A percentile compares a stretch with the other conserved stretches of the same genome.
phyloP scores from a whole-genome alignment of 129 eudicot genomes.

The Escallonia rubra region DNA sequence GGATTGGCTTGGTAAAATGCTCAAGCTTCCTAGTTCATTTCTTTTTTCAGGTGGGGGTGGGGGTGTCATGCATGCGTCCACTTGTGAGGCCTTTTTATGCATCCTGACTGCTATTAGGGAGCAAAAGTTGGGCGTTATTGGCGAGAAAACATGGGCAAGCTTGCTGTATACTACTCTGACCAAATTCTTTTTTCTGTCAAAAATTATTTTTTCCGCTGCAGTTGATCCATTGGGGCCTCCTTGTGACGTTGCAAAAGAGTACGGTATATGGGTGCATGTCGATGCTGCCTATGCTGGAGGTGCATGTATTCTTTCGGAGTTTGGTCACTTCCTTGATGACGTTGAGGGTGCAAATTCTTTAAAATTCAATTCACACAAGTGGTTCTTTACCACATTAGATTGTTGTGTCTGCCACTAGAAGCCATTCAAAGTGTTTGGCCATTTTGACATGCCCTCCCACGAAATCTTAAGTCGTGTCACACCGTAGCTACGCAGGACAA shows the following conservation, averaged over 20 bases:
- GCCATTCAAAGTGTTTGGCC: too few species aligned
- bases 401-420: too few species aligned
- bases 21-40: conserved; percentile 37
- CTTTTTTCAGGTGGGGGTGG: conserved; percentile 48
- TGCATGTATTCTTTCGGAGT: conserved; percentile 66
- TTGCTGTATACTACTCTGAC: conserved; percentile 47
- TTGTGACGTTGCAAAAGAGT: conserved; percentile 26
- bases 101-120: conserved; percentile 42
- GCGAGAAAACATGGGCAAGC: conserved; percentile 20
- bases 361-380: conserved; percentile 48
- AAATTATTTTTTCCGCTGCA: conserved; percentile 46
- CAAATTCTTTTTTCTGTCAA: conserved; percentile 35
- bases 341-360: conserved; percentile 45
- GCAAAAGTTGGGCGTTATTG: conserved; percentile 17
- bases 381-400: conserved; percentile 45
- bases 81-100: conserved; percentile 36
- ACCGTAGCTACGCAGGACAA: conserved; percentile 47
- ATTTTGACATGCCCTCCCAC: too few species aligned
- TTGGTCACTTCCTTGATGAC: conserved; percentile 36
- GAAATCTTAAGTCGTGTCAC: too few species aligned
- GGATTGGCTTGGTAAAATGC: conserved; percentile 45
- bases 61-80: conserved; percentile 37
- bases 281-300: conserved; percentile 53
- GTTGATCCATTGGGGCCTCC: conserved; percentile 37
- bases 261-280: conserved; percentile 39